These are phyloP conservation scores for Populus pruinosa DNA, from an alignment of 345 rosid genomes.

Conservation along the genomic window DNA sequence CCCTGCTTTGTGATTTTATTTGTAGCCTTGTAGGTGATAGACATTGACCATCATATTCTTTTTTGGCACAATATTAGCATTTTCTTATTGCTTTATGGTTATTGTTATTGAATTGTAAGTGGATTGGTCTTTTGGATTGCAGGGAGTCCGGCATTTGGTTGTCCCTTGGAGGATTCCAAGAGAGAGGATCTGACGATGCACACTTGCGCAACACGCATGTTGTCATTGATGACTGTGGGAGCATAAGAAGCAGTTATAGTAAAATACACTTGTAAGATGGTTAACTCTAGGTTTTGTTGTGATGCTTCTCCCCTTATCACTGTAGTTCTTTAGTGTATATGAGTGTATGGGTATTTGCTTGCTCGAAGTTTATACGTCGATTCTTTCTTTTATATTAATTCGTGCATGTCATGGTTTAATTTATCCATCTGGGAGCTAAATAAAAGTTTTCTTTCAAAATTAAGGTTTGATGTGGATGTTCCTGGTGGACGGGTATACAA, in stretches of 20 bases:
- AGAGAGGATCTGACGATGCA: slow-evolving; percentile 64
- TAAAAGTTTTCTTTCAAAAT: slow-evolving; percentile 6
- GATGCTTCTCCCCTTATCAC: neutral
- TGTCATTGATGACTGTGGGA: slow-evolving; percentile 67
- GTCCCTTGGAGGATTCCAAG: slow-evolving; percentile 94
- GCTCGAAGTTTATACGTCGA: neutral
- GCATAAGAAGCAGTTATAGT: slow-evolving; percentile 57
- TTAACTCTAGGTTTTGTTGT: neutral
- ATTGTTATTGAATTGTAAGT: neutral
- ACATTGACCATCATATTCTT: neutral
- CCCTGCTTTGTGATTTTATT: neutral
- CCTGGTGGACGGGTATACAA: slow-evolving; percentile 82
- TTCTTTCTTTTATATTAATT: neutral
- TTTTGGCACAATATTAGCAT: neutral
- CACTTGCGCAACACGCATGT: slow-evolving; percentile 83
- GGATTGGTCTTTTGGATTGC: slow-evolving; percentile 10
- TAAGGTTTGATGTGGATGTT: slow-evolving; percentile 92
- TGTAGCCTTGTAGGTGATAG: neutral
- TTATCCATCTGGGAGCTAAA: neutral
- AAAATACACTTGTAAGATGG: slow-evolving; percentile 76
- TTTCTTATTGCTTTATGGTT: neutral
- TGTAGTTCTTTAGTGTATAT: neutral
- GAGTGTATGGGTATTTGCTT: neutral
- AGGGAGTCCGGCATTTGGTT: slow-evolving; percentile 83
- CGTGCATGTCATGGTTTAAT: neutral